Evolutionary conservation across 2,329 filamentous ascomycete species (phyloP), one percentile per base, ranked within the genome.

Genomic region (Sclerotinia glacialis): DNA sequence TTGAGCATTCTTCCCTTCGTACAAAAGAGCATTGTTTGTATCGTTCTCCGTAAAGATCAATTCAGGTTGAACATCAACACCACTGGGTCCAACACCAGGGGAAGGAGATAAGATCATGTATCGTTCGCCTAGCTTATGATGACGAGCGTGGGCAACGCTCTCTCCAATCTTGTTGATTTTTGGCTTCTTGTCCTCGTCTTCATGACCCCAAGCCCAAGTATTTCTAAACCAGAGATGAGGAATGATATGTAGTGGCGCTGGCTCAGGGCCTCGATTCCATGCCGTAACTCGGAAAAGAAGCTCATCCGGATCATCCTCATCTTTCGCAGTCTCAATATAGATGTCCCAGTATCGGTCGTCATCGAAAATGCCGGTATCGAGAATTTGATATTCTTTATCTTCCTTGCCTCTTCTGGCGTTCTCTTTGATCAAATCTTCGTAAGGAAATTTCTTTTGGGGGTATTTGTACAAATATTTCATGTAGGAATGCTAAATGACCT

Each of bases 391-490:
- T 77, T 98, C 94, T 58, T 86, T 86, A 70, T 97, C 93, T 72
- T 87, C 77, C 77, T 89, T 91, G 66, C 85, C 84, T 71, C 93
- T 86, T 71, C 83, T 86, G 53, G 88, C 93, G 76, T 97, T 98
- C 76, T 96, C 92, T 70, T 91, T 82, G 71, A 96, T 81, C 56
- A 98, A 82, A 71, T 97, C 88, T 78, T 97, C 85, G 81, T 98
- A 98, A 2, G 94, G 95, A 75, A 98, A 98, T 70, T 89, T 87
- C 74, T 85, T 86, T 79, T 98, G 94, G 0, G 95, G 95, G 74
- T 97, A 96, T 79, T 98, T 98, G 85, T 98, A 98, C 72, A 98
- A 88, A 76, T 89, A 96, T 79, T 98, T 98, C 94, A 98, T 98
- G 82, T 98, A 98, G 37, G 94, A 96, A 79, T 97, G 93, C 91